phyloP scores from a whole-genome alignment of 768 basidiomycete genomes.

The Pulveroboletus frians region DNA sequence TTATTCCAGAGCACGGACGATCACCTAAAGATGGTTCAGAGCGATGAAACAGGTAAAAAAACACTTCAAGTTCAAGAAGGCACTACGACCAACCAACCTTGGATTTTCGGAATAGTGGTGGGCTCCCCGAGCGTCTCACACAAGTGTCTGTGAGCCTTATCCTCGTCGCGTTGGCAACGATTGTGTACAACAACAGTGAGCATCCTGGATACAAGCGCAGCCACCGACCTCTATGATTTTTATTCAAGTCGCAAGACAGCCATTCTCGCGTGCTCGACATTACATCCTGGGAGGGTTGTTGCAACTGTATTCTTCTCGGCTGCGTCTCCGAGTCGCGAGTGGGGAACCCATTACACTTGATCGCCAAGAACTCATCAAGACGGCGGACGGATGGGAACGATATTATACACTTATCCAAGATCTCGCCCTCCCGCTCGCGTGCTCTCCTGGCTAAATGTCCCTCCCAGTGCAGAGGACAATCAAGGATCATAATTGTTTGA shows the following conservation, averaged over 20 bases:
- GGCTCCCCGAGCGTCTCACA: no score
- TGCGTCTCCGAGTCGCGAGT: constrained; percentile 38
- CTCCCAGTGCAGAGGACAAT: constrained; percentile 43
- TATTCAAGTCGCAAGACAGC: no score
- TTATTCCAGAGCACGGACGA: no score
- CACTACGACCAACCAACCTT: no score
- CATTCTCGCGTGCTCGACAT: constrained; percentile 47
- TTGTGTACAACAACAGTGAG: constrained; percentile 14
- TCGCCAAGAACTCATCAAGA: constrained; percentile 51
- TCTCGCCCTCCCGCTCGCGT: constrained; percentile 41
- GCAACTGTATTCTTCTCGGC: constrained; percentile 48
- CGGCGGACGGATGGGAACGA: constrained; percentile 44
- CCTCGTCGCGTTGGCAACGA: neutral
- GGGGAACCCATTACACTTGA: constrained; percentile 52
- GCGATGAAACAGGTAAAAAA: no score
- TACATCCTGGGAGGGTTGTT: constrained; percentile 62
- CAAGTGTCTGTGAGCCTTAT: neutral
- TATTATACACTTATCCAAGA: constrained; percentile 43
- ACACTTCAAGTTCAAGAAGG: no score
- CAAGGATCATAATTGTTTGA: constrained; percentile 36
- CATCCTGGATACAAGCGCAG: neutral
- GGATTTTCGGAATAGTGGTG: neutral
- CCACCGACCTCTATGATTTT: constrained; percentile 18
- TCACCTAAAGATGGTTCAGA: no score
- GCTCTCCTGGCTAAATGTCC: constrained; percentile 48